A percentile compares a stretch with the other conserved stretches of the same genome.
These are phyloP conservation scores for Fusarium compactum DNA, from an alignment of 2,329 filamentous ascomycete species.

Conservation along the genomic window DNA sequence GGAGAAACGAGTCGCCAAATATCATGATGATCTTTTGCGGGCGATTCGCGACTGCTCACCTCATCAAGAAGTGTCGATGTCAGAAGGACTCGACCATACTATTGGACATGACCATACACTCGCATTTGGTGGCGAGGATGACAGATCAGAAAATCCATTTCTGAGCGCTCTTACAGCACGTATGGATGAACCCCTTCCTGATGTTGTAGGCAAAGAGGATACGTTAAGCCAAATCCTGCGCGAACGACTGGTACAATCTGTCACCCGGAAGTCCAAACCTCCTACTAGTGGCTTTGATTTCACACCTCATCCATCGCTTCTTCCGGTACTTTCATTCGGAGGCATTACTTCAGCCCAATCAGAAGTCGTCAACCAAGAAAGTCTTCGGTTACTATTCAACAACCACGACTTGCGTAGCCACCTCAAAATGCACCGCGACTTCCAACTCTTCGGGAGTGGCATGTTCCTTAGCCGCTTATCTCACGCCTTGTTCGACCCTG, in stretches of 20 bases:
- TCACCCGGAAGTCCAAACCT: constrained; percentile 45
- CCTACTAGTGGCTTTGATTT: constrained; percentile 49
- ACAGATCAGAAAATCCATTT: constrained; percentile 43
- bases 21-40: constrained; percentile 48
- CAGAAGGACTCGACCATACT: not conserved
- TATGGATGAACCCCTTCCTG: constrained; percentile 48
- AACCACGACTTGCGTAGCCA: constrained; percentile 79
- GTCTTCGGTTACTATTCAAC: constrained; percentile 79
- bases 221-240: constrained; percentile 57
- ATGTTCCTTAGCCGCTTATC: constrained; percentile 84
- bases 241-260: constrained; percentile 53
- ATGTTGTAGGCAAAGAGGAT: constrained; percentile 47
- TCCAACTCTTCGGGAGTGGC: constrained; percentile 87
- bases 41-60: constrained; percentile 34
- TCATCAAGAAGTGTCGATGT: not conserved
- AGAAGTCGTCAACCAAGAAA: constrained; percentile 80
- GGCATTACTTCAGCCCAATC: constrained; percentile 81
- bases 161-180: constrained; percentile 29
- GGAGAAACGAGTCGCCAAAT: constrained; percentile 67
- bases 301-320: constrained; percentile 68
- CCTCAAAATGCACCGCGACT: constrained; percentile 79
- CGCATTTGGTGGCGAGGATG: constrained; percentile 61
- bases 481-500: constrained; percentile 85
- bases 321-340: constrained; percentile 79
- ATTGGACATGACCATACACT: constrained; percentile 41